Base-by-base conservation (phyloP, 257 asterid genomes). In the Solanum habrochaites region DNA sequence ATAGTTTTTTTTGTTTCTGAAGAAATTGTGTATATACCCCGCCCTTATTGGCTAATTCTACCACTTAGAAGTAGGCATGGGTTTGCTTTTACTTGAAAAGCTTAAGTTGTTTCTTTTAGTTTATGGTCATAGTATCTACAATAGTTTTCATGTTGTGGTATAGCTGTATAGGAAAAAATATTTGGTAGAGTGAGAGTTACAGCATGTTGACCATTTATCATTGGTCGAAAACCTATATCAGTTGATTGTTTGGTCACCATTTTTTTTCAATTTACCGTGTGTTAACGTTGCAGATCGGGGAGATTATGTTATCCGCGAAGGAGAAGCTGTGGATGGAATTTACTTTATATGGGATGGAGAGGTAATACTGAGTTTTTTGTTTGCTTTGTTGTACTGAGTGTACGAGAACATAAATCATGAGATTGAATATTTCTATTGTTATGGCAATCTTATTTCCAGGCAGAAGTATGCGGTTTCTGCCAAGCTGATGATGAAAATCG, bases 341-440 rank as follows among this genome's bases (percentile, higher is more conserved):
- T 95, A 94, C 90, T 93, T 97, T 87, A 89, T 97, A 80, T 97
- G 96, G 98, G 96, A 93, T 60, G 99, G 99, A 89, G 97, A 93
- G 96, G 99, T 95, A 90, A 83, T 52, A 89, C 64, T 86, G 52
- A 80, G 73, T 89, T 14, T 83, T 82, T 20, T 86, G 64, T 67
- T 43, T 89, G 72, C 64, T 83, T 75, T 83, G 56, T 86, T 52
- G 12, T 71, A 56, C 18, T 18, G 85, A 11, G 52, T 81, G 45
- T 18, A 6, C 49, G 66, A 49, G 85, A 49, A 49, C n/a, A 29
- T 81, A 81, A 39, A 60, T 83, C 69, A 25, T 86, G 62, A 12
- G 71, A 87, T 29, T 81, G 85, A 81, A 0, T 71, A 32, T 67
- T 25, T 88, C 75, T 88, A 52, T 45, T 35, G 49, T 69, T 67